phyloP scores from a whole-genome alignment of 805 yeast genomes.

The Yamadazyma nakazawae region DNA sequence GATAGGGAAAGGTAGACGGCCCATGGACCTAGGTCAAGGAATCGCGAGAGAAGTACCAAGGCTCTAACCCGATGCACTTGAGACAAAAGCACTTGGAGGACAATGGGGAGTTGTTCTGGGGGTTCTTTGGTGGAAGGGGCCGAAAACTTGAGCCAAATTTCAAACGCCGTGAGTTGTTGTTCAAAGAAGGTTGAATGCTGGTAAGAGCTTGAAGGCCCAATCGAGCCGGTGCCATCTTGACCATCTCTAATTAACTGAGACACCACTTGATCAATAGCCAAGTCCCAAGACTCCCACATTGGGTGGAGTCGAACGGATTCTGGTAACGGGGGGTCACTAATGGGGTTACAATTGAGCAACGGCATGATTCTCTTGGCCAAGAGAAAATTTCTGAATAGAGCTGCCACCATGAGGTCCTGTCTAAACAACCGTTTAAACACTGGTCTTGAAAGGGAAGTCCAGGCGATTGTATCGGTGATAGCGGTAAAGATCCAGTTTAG shows the following conservation, averaged over 20 bases:
- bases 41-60: constrained; percentile 73
- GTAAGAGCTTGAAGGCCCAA: constrained; percentile 40
- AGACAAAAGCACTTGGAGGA: constrained; percentile 84
- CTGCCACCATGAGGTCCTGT: constrained; percentile 96
- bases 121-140: constrained; percentile 81
- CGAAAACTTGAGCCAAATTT: constrained; percentile 85
- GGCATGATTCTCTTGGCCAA: constrained; percentile 94
- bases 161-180: constrained; percentile 94
- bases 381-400: constrained; percentile 86
- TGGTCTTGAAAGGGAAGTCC: constrained; percentile 88
- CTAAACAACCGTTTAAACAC: constrained; percentile 86
- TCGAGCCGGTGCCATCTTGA: background rate
- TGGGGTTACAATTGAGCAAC: constrained; percentile 87
- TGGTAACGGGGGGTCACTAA: constrained; percentile 90
- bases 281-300: constrained; percentile 98
- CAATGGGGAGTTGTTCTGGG: constrained; percentile 94
- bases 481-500: constrained; percentile 97
- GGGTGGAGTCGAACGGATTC: constrained; percentile 76
- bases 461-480: constrained; percentile 95
- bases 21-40: constrained; percentile 95
- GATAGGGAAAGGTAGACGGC: constrained; percentile 91
- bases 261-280: constrained; percentile 92
- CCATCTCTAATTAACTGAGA: constrained; percentile 56
- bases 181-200: constrained; percentile 94
- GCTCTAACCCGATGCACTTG: constrained; percentile 94